Conservation (phyloP, 2,329 filamentous ascomycete genomes). For the Dryadomyces quercus-mongolicae region DNA sequence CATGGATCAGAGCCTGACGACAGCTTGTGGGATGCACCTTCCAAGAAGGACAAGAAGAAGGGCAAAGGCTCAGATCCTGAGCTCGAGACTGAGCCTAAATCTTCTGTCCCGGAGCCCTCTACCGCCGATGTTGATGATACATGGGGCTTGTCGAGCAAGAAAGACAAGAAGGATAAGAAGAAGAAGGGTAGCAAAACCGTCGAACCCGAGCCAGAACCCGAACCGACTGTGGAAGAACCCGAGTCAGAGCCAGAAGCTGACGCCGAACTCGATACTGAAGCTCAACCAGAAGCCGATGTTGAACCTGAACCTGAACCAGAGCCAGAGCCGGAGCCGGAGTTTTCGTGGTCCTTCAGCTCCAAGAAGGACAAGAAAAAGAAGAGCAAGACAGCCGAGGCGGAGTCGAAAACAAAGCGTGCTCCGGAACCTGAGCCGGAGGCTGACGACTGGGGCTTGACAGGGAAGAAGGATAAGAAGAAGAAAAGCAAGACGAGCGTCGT, state of each 20-base stretch:
- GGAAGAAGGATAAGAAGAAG: constrained; percentile 17
- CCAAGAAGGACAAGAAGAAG: background rate
- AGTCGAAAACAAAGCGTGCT: background rate
- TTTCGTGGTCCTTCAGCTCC: background rate
- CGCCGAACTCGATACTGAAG: background rate
- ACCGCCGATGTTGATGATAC: background rate
- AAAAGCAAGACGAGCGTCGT: constrained; percentile 7
- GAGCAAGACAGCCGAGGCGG: background rate
- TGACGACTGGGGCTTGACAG: constrained; percentile 5
- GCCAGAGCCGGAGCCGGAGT: background rate
- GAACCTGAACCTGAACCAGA: constrained; percentile 14
- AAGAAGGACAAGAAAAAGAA: background rate
- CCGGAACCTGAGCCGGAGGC: constrained; percentile 1
- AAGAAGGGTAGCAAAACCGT: constrained; percentile 11
- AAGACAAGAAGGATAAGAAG: background rate
- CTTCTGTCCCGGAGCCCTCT: background rate
- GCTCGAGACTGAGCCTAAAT: background rate
- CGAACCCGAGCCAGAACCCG: background rate
- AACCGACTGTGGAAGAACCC: constrained; percentile 5
- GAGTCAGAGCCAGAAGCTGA: constrained; percentile 11
- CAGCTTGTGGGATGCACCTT: background rate
- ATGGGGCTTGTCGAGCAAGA: constrained; percentile 19
- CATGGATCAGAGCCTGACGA: too few species aligned
- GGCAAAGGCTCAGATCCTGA: background rate
- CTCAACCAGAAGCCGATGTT: background rate